Base-by-base conservation (phyloP, 2,329 filamentous ascomycete species). In the Aspergillus aculeatinus region DNA sequence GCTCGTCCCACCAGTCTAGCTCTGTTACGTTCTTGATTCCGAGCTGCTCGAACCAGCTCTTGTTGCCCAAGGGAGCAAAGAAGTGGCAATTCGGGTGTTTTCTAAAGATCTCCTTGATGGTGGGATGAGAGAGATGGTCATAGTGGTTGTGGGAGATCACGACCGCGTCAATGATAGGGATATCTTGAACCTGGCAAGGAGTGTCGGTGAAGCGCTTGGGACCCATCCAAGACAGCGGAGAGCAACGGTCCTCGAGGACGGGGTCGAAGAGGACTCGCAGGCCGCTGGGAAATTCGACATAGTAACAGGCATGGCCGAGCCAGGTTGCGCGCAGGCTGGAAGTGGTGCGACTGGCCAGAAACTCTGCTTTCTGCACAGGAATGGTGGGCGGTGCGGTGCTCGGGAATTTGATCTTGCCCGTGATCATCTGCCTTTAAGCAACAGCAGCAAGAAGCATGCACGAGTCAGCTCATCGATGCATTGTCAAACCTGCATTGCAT, bases 301-400 rank as follows among this genome's bases (percentile, higher is more conserved):
- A 93, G 79, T 92, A 96, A 79, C 92, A 96, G 3, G 94, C 93
- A 75, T 98, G 94, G 39, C 94, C 94, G 2, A 98, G 86, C 94
- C 94, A 97, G 47, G 94, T 98, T 35, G 93, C 91, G 57, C 92
- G 87, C 25, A 98, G 83, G 47, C 84, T 81, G 19, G 77, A 65
- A 2, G 83, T 85, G 4, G 82, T 76, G 57, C 90, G 85, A 14
- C 79, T 79, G 1, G 85, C 76, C 10, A 91, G 81, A 74, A 94
- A 94, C 4, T 80, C 70, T 0, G 92, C 90, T 62, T 83, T 84
- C 58, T 82, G 83, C 19, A 94, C 85, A 2, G 85, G 78, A 11
- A 95, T 86, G 0, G 87, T 87, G 10, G 88, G 85, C 25, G 84
- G 83, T 10, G 83, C 83, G 7, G 87, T 87, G 69, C 91, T 82